Conservation (phyloP, 2,329 filamentous ascomycete species). For the Neonectria coccinea region DNA sequence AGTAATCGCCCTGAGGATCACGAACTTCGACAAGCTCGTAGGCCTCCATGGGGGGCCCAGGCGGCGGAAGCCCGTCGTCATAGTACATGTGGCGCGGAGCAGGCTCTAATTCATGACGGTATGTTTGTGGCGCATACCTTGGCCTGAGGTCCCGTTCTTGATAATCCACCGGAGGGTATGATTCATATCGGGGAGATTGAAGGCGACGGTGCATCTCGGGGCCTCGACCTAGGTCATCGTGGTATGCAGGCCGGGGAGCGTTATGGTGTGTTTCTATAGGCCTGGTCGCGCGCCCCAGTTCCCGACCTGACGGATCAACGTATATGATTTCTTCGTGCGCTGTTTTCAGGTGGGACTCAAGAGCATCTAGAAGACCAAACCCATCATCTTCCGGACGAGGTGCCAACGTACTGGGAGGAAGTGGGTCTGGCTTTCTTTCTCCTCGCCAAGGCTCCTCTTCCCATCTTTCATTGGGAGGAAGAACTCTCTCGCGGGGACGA, state of each 20-base stretch:
- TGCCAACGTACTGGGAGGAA: neutral
- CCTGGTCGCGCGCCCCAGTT: constrained; percentile 39
- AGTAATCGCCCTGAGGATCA: constrained; percentile 60
- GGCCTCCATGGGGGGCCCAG: constrained; percentile 42
- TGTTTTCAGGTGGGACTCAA: constrained; percentile 20
- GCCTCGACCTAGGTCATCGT: constrained; percentile 16
- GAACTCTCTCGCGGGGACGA: neutral
- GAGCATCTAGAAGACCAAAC: constrained; percentile 5
- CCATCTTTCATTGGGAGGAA: neutral
- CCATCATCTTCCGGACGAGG: constrained; percentile 4
- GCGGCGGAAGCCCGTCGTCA: constrained; percentile 22
- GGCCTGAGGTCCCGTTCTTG: constrained; percentile 24
- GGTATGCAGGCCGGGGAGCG: constrained; percentile 22
- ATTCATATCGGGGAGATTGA: constrained; percentile 26
- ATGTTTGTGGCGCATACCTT: constrained; percentile 25
- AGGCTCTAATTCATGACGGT: constrained; percentile 23
- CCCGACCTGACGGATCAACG: constrained; percentile 41
- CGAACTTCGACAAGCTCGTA: constrained; percentile 61
- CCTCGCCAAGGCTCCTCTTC: neutral
- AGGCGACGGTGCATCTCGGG: constrained; percentile 15
- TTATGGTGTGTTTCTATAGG: constrained; percentile 33
- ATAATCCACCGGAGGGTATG: constrained; percentile 23
- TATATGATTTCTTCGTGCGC: constrained; percentile 43
- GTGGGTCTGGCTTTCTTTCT: neutral
- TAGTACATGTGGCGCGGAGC: constrained; percentile 25